Evolutionary conservation across 2,329 filamentous ascomycete species (phyloP).

Genomic region (Chaetomium sp.): DNA sequence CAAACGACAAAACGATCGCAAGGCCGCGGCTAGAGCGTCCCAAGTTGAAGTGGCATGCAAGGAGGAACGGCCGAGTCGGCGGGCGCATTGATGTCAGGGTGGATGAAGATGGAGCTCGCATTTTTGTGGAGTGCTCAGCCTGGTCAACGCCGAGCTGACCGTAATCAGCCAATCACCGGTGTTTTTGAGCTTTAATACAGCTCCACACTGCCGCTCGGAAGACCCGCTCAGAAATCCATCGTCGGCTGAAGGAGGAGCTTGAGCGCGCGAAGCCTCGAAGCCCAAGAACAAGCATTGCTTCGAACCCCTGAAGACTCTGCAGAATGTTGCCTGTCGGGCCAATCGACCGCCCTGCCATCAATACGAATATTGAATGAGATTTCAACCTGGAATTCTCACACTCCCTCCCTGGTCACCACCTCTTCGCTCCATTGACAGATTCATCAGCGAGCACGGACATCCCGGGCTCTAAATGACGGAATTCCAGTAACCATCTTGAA

Average conservation of each 20-base stretch:
- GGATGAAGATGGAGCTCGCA: slow-evolving; percentile 29
- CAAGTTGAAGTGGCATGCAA: slow-evolving; percentile 19
- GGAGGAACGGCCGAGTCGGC: slow-evolving; percentile 21
- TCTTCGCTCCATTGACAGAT: background rate
- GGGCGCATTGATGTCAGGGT: slow-evolving; percentile 37
- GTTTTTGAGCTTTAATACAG: slow-evolving; percentile 10
- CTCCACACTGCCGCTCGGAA: slow-evolving; percentile 9
- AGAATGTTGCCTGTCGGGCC: background rate
- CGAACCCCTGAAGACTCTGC: background rate
- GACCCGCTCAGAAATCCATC: slow-evolving; percentile 4
- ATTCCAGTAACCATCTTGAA: background rate
- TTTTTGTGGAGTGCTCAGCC: slow-evolving; percentile 28
- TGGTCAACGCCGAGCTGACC: slow-evolving; percentile 14
- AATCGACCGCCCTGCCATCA: background rate
- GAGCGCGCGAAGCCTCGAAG: too few relatives aligned
- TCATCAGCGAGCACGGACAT: background rate
- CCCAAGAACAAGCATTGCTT: slow-evolving; percentile 3
- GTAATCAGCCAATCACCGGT: slow-evolving; percentile 17
- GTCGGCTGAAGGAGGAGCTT: background rate
- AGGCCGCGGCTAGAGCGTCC: slow-evolving; percentile 11
- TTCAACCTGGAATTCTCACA: background rate
- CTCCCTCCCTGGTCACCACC: background rate
- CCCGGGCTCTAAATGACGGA: background rate
- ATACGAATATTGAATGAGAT: too few relatives aligned
- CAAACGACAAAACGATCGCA: slow-evolving; percentile 18